phyloP scores from a whole-genome alignment of 2,329 filamentous ascomycete genomes.

The Xylariaceae sp. region DNA sequence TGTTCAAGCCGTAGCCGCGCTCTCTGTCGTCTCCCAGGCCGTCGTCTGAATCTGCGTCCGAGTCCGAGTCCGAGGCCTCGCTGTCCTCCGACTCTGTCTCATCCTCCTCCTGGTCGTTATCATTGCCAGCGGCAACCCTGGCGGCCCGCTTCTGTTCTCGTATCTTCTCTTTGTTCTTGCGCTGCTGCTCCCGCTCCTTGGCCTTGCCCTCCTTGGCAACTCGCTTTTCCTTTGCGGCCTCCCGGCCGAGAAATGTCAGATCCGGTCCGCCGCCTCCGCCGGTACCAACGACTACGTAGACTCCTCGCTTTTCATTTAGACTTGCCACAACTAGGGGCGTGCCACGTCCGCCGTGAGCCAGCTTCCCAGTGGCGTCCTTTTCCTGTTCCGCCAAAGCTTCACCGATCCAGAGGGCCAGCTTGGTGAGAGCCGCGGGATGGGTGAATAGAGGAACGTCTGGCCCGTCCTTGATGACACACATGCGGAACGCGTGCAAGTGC shows the following conservation, averaged over 20 bases:
- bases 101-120: constrained; percentile 43
- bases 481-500: constrained; percentile 84
- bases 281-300: constrained; percentile 90
- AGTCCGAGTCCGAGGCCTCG: constrained; percentile 40
- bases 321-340: constrained; percentile 86
- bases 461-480: constrained; percentile 92
- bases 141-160: constrained; percentile 55
- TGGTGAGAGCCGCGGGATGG: constrained; percentile 86
- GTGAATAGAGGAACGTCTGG: constrained; percentile 88
- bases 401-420: constrained; percentile 87
- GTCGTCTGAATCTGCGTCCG: constrained; percentile 40
- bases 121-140: constrained; percentile 41
- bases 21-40: constrained; percentile 46
- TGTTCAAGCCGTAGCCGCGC: constrained; percentile 70
- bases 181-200: constrained; percentile 52
- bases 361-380: constrained; percentile 62
- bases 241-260: constrained; percentile 59
- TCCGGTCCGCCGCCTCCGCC: constrained; percentile 77
- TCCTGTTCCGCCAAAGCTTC: constrained; percentile 90
- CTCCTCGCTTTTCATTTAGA: constrained; percentile 75
- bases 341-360: constrained; percentile 61
- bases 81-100: constrained; percentile 44
- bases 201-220: constrained; percentile 57
- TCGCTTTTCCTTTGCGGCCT: constrained; percentile 54
- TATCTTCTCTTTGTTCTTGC: constrained; percentile 48